Conservation (phyloP, 345 rosid genomes). For the Eucalyptus rudis region DNA sequence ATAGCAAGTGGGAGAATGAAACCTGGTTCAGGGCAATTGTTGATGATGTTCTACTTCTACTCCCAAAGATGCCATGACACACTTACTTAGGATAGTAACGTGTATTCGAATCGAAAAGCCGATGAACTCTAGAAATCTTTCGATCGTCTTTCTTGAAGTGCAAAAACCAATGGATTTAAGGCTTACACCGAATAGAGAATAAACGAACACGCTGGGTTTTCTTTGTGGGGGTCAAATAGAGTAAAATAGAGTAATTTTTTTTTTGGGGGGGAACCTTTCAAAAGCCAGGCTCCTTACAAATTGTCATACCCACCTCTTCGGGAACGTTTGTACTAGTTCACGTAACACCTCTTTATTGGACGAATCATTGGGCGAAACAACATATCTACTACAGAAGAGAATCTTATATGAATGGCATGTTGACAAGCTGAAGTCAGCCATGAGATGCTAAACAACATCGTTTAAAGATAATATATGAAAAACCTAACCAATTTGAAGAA, state of each 20-base stretch:
- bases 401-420: background rate
- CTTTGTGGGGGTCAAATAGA: background rate
- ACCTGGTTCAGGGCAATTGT: background rate
- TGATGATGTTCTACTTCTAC: background rate
- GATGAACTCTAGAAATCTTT: background rate
- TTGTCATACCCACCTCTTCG: background rate
- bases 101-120: background rate
- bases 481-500: background rate
- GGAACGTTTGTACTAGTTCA: background rate
- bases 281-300: background rate
- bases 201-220: background rate
- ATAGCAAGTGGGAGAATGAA: background rate
- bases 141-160: background rate
- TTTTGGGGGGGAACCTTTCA: background rate
- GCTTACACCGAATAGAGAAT: background rate
- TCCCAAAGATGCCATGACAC: background rate
- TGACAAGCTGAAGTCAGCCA: no score
- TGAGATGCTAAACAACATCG: no score
- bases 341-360: background rate
- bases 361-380: background rate
- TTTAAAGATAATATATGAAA: no score
- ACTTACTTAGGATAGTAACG: background rate
- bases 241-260: background rate
- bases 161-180: background rate
- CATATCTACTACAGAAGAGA: background rate